Conservation (phyloP, 441 rosid species). For the Isatis lusitanica region DNA sequence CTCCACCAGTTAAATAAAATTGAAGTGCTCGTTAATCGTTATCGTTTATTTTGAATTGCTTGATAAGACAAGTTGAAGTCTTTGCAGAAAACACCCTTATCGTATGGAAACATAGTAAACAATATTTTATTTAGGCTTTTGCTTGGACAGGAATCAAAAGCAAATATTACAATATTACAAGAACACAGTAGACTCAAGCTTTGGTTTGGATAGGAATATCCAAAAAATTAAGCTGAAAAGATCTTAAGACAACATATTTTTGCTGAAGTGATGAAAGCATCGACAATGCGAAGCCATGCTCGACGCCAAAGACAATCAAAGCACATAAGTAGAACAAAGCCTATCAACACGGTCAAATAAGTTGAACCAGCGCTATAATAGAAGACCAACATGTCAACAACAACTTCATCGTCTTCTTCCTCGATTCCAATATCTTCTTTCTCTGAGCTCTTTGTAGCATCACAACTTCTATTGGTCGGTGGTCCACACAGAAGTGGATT, state of each 20-base stretch:
- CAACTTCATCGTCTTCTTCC: neutral
- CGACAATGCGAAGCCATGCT: neutral
- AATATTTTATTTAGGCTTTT: neutral
- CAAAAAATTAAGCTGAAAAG: neutral
- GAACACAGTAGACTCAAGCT: neutral
- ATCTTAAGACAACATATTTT: too few relatives aligned
- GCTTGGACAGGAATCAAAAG: neutral
- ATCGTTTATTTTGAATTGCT: too few relatives aligned
- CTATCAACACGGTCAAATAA: neutral
- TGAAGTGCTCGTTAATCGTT: too few relatives aligned
- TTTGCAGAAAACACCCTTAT: neutral
- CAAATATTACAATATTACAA: neutral
- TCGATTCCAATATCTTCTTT: neutral
- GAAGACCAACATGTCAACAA: neutral
- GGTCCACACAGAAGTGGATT: neutral
- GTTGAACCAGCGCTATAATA: neutral
- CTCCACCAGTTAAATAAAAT: too few relatives aligned
- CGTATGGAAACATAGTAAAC: neutral
- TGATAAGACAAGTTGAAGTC: neutral
- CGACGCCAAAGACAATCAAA: neutral
- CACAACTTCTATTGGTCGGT: neutral
- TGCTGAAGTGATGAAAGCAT: too few relatives aligned
- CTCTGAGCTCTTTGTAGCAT: neutral
- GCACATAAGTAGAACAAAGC: neutral
- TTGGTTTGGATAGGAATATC: neutral